Percentiles rank a stretch among this genome's conserved stretches.
phyloP scores from a whole-genome alignment of 768 basidiomycete species.

The Lentinula sp. region DNA sequence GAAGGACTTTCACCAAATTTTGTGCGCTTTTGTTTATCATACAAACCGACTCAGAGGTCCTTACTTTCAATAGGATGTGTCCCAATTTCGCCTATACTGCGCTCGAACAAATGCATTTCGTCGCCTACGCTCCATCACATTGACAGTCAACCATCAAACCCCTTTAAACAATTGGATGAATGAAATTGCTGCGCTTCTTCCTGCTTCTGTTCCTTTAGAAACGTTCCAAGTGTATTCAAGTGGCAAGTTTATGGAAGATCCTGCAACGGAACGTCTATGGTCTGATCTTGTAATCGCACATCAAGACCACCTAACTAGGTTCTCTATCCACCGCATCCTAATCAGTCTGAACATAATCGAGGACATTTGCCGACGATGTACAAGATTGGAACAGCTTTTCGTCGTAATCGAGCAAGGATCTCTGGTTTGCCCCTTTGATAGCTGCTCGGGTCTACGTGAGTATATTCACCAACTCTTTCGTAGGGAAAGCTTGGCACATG shows the following conservation, averaged over 20 bases:
- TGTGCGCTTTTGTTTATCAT: slow-evolving; percentile 28
- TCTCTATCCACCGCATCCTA: slow-evolving; percentile 62
- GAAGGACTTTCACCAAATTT: slow-evolving; percentile 59
- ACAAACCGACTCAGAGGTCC: not conserved
- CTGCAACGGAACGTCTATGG: slow-evolving; percentile 45
- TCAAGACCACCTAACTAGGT: slow-evolving; percentile 40
- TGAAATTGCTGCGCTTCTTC: slow-evolving; percentile 36
- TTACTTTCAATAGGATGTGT: slow-evolving; percentile 41
- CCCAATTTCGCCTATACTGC: slow-evolving; percentile 34
- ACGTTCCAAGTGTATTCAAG: slow-evolving; percentile 59
- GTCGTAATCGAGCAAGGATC: slow-evolving; percentile 42
- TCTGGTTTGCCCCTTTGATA: slow-evolving; percentile 28
- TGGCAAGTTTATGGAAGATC: slow-evolving; percentile 28
- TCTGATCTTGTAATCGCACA: slow-evolving; percentile 42
- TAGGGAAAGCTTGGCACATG: not conserved
- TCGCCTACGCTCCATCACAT: slow-evolving; percentile 49
- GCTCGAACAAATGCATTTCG: slow-evolving; percentile 26
- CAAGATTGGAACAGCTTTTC: slow-evolving; percentile 56
- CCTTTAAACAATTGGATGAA: slow-evolving; percentile 38
- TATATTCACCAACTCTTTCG: not conserved
- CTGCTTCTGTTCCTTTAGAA: slow-evolving; percentile 40
- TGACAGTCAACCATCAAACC: slow-evolving; percentile 38
- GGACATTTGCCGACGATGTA: slow-evolving; percentile 50
- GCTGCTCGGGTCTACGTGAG: not conserved
- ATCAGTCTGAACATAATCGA: slow-evolving; percentile 44